Evolutionary conservation across 306 rosid species (phyloP).

Genomic region (Corylus americana): DNA sequence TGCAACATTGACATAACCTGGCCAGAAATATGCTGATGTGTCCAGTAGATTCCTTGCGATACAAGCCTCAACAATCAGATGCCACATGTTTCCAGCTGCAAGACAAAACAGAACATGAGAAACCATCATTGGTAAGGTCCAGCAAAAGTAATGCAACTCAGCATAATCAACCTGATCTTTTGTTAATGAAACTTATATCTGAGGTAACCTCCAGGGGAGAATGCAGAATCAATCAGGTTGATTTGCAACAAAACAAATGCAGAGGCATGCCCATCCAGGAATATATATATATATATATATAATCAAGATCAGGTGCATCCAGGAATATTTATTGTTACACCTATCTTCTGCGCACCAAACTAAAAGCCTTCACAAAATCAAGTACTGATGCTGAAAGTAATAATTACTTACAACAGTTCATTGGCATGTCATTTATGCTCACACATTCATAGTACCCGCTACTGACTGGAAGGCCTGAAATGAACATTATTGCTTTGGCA

Average conservation of each 20-base stretch:
- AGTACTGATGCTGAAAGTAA: slow-evolving; percentile 25
- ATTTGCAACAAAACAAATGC: not conserved
- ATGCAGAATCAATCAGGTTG: not conserved
- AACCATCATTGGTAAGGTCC: slow-evolving; percentile 6
- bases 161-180: not conserved
- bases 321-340: slow-evolving; percentile 7
- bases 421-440: slow-evolving; percentile 57
- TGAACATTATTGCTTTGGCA: slow-evolving; percentile 70
- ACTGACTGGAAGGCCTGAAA: slow-evolving; percentile 60
- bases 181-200: not conserved
- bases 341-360: slow-evolving; percentile 6
- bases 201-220: not conserved
- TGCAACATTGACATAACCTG: slow-evolving; percentile 70
- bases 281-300: not conserved
- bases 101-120: slow-evolving; percentile 29
- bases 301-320: not conserved
- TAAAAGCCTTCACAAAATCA: slow-evolving; percentile 22
- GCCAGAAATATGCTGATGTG: slow-evolving; percentile 87
- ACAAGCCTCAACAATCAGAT: slow-evolving; percentile 91
- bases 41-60: slow-evolving; percentile 80
- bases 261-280: not conserved
- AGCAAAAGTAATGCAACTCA: not conserved
- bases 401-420: slow-evolving; percentile 66
- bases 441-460: slow-evolving; percentile 48
- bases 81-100: slow-evolving; percentile 87